These are phyloP conservation scores for Solanum chmielewskii DNA, from an alignment of 257 asterid species.

Conservation along the genomic window DNA sequence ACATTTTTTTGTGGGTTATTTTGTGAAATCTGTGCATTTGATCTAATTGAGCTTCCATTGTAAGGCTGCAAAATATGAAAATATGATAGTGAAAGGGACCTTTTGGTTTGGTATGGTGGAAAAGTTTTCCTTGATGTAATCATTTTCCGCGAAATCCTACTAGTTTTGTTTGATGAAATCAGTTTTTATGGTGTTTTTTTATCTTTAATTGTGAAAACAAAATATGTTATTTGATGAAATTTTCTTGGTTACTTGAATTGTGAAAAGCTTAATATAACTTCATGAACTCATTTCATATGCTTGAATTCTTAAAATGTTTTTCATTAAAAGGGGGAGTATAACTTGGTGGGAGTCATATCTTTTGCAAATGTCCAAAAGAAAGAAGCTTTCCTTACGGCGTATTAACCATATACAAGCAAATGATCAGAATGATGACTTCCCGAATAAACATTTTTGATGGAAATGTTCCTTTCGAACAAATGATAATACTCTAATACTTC, in stretches of 20 bases:
- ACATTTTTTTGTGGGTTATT: neutral
- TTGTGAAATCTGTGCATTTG: neutral
- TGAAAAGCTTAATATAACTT: neutral
- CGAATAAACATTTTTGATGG: neutral
- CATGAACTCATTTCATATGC: neutral
- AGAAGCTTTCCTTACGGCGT: neutral
- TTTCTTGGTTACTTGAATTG: neutral
- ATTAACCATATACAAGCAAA: neutral
- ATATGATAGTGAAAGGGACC: neutral
- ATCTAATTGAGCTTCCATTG: neutral
- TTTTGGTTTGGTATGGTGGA: neutral
- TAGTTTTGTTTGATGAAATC: neutral
- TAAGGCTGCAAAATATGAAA: neutral
- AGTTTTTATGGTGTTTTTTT: neutral
- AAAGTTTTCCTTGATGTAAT: neutral
- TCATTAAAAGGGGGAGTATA: neutral
- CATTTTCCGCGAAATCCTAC: neutral
- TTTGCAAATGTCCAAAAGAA: neutral
- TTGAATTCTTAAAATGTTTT: neutral
- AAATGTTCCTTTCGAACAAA: neutral
- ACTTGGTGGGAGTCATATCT: neutral
- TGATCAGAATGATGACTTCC: neutral
- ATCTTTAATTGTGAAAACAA: neutral
- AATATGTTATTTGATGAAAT: neutral
- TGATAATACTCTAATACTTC: neutral